These are phyloP conservation scores for Mycena rosella DNA, from an alignment of 768 basidiomycete species.

Conservation along the genomic window DNA sequence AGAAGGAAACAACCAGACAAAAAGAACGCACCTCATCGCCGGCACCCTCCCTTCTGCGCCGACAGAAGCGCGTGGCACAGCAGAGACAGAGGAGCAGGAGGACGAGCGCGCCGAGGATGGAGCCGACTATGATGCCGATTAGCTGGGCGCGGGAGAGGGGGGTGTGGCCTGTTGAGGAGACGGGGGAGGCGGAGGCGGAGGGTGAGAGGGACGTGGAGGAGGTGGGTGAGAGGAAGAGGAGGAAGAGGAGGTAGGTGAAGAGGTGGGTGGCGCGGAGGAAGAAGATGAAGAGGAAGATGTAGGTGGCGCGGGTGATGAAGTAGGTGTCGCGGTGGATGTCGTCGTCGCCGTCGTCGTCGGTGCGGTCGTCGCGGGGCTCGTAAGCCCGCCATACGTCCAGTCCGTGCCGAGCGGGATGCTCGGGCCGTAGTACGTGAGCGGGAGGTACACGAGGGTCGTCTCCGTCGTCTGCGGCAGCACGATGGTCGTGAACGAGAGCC, in stretches of 20 bases:
- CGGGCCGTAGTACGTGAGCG: conserved; percentile 87
- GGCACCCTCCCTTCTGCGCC: neutral
- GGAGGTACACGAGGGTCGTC: conserved; percentile 70
- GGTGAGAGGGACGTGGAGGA: conserved; percentile 42
- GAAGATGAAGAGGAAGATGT: conserved; percentile 45
- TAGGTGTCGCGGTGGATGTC: too few relatives aligned
- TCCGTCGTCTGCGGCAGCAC: conserved; percentile 67
- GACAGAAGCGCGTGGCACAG: conserved; percentile 45
- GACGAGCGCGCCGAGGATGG: conserved; percentile 70
- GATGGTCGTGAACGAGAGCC: conserved; percentile 73
- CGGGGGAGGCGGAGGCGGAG: conserved; percentile 24
- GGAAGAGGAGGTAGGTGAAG: conserved; percentile 44
- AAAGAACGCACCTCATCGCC: conserved; percentile 12
- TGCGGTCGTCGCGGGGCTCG: conserved; percentile 68
- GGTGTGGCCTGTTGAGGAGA: too few relatives aligned
- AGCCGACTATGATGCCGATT: conserved; percentile 70
- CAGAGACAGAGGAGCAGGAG: conserved; percentile 65
- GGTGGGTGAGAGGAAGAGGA: conserved; percentile 46
- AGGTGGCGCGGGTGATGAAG: too few relatives aligned
- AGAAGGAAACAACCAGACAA: neutral
- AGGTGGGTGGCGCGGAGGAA: conserved; percentile 42
- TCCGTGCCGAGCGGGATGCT: conserved; percentile 81
- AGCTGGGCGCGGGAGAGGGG: conserved; percentile 55
- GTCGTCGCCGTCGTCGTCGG: conserved; percentile 45
- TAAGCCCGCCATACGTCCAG: conserved; percentile 83